phyloP scores from a whole-genome alignment of 2,329 filamentous ascomycete species.

The Fusarium transvaalense region DNA sequence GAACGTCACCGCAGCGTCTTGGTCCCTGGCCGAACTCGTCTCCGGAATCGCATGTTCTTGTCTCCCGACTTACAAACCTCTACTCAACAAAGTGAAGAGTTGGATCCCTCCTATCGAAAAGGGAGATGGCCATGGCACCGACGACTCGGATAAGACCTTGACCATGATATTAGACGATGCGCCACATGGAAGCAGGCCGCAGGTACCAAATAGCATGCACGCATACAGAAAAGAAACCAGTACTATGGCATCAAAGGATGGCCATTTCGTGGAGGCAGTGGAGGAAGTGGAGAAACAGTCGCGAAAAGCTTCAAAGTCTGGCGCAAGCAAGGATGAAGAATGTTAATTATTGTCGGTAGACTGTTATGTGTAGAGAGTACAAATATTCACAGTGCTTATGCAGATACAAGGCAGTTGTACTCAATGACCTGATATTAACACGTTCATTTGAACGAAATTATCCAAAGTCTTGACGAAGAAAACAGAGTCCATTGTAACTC shows the following conservation, averaged over 20 bases:
- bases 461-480: no score
- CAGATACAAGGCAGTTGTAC: no score
- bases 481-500: no score
- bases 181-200: background rate
- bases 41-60: conserved; percentile 41
- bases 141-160: background rate
- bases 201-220: background rate
- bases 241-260: background rate
- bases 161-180: background rate
- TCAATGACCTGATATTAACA: no score
- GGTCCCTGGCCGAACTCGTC: conserved; percentile 39
- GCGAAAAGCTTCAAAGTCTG: background rate
- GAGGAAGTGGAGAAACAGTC: no score
- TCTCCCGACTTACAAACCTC: conserved; percentile 29
- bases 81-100: background rate
- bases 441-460: no score
- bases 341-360: no score
- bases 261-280: background rate
- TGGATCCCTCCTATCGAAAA: background rate
- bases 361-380: no score
- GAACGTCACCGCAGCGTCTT: conserved; percentile 30
- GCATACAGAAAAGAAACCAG: conserved; percentile 20
- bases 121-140: background rate
- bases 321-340: accelerated
- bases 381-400: no score